These are phyloP conservation scores for Saccharomyces pastorianus DNA, from an alignment of 1,139 yeast genomes.

Conservation along the genomic window DNA sequence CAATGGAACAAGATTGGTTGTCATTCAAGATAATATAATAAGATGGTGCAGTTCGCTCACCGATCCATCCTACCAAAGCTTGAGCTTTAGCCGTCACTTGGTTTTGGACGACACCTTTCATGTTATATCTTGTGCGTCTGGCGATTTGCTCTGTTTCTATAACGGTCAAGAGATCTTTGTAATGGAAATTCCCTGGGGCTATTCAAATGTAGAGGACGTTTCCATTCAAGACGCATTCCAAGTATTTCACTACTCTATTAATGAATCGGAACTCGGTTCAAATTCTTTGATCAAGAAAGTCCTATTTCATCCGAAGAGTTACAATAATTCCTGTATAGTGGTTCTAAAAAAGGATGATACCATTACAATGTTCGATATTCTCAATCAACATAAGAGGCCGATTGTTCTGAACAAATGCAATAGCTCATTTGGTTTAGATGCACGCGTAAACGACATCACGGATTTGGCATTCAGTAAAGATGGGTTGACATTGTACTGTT, in stretches of 20 bases:
- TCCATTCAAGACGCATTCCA: constrained; percentile 18
- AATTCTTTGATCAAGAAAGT: constrained; percentile 22
- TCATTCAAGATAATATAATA: constrained; percentile 14
- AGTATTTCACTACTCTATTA: constrained; percentile 9
- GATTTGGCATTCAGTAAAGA: constrained; percentile 42
- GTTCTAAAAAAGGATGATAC: constrained; percentile 34
- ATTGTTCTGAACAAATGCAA: constrained; percentile 18
- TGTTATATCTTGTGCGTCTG: constrained; percentile 34
- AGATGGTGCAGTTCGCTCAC: constrained; percentile 19
- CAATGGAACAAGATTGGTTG: constrained; percentile 15
- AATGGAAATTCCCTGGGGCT: constrained; percentile 27
- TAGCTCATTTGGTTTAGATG: constrained; percentile 26
- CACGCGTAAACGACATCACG: constrained; percentile 21
- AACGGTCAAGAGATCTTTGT: constrained; percentile 32
- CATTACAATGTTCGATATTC: constrained; percentile 33
- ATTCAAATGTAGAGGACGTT: constrained; percentile 8
- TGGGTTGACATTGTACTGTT: constrained; percentile 40
- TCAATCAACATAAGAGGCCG: constrained; percentile 19
- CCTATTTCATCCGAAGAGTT: constrained; percentile 40
- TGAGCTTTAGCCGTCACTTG: background rate
- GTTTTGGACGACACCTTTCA: constrained; percentile 13
- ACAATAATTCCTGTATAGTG: constrained; percentile 36
- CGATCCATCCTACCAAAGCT: background rate
- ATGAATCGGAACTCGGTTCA: constrained; percentile 1
- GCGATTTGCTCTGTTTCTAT: constrained; percentile 37